Base-by-base conservation (phyloP, 2,329 filamentous ascomycete genomes). In the Geoglossum cookeanum region DNA sequence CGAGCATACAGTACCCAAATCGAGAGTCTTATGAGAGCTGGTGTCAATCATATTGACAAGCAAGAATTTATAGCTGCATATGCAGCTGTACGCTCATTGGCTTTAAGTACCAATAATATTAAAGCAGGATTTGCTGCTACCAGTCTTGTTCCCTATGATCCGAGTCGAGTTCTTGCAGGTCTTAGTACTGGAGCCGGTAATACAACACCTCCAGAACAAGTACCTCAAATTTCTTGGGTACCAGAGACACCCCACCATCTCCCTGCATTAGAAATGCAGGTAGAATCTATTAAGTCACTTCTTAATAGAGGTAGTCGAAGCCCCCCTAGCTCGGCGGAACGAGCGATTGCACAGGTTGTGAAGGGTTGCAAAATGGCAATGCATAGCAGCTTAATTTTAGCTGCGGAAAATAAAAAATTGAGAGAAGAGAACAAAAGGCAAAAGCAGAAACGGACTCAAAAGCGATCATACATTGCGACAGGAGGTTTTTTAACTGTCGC, bases 11-110 rank as follows among this genome's bases (percentile, higher is more conserved):
- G 66, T 39, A 48, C 61, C 33, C 35, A 65, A 57, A 15, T 47
- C n/a, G 44, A 47, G 22, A 6, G n/a, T 7, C 8, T 47, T 8
- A 66, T 67, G 11, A 60, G 63, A 55, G 48, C 58, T 53, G 44
- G 62, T 57, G 65, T 67, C 54, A 66, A 65, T 58, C 59, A 67
- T 56, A 67, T 69, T 59, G 65, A 56, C 13, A 67, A 67, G 58
- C 49, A 59, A 6, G 62, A 65, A 37, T 66, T 65, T 59, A 57
- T 64, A 59, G 58, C 60, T 58, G 61, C 60, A 56, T 68, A 65
- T 61, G 62, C 53, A 22, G 22, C 22, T 22, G 22, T 22, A 22
- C 22, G 22, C 22, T 22, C 22, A 22, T 22, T 22, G 22, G 22
- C 22, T 22, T 22, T 22, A 22, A 22, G 2, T 22, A 22, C 22